Conservation (phyloP, 1,284 basidiomycete genomes). For the Cystobasidium slooffiae region DNA sequence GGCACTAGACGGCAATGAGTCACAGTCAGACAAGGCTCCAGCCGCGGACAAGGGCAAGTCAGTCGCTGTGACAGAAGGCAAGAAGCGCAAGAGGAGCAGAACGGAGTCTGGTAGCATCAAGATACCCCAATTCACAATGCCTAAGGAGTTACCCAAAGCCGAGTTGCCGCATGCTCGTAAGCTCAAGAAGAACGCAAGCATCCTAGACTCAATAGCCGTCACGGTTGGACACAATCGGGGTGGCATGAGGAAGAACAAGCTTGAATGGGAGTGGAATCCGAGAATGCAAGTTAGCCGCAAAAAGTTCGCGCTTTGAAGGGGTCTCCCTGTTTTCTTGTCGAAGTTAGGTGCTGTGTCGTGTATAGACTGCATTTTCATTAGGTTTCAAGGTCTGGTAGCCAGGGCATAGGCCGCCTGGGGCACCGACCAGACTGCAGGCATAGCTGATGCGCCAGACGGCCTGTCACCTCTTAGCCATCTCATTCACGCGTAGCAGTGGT, state of each 20-base stretch:
- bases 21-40: background rate
- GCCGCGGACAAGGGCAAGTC: background rate
- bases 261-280: slow-evolving; percentile 48
- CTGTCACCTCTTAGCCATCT: no score
- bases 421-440: no score
- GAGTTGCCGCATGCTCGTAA: slow-evolving; percentile 39
- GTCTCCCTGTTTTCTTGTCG: background rate
- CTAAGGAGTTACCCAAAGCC: slow-evolving; percentile 9
- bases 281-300: slow-evolving; percentile 52
- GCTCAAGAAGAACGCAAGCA: slow-evolving; percentile 18
- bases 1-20: slow-evolving; percentile 40
- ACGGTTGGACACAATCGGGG: slow-evolving; percentile 48
- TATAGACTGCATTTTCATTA: no score
- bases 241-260: slow-evolving; percentile 47
- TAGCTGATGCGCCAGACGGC: no score
- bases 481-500: no score
- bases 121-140: slow-evolving; percentile 31
- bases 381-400: no score
- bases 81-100: slow-evolving; percentile 38
- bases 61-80: background rate
- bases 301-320: slow-evolving; percentile 50
- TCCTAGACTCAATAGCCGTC: slow-evolving; percentile 43
- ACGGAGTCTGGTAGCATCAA: slow-evolving; percentile 11
- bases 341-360: no score
- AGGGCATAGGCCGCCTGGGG: no score